phyloP scores from a whole-genome alignment of 2,329 filamentous ascomycete genomes.

The Ascochyta viciae-villosae region DNA sequence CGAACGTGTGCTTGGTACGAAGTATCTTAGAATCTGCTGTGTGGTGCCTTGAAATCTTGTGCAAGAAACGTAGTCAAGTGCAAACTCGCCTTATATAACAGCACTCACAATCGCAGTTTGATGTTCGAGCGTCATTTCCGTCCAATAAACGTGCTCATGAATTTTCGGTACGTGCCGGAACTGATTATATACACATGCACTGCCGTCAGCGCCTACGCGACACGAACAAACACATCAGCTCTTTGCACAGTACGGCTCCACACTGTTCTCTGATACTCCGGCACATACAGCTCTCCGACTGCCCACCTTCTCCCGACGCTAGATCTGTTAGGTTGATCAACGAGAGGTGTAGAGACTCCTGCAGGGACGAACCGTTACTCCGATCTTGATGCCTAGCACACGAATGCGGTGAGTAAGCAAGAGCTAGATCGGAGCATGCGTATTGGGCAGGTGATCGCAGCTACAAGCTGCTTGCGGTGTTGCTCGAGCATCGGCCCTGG shows the following conservation, averaged over 20 bases:
- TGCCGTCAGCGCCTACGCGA: not conserved
- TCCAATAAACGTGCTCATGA: constrained; percentile 1
- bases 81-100: constrained; percentile 2
- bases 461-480: not conserved
- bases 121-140: not conserved
- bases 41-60: not conserved
- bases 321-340: not conserved
- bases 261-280: not conserved
- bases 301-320: constrained; percentile 1
- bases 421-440: not conserved
- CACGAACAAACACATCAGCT: not conserved
- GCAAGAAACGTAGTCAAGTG: not conserved
- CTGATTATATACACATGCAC: not conserved
- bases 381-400: not conserved
- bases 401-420: constrained; percentile 1
- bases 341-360: not conserved
- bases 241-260: no score
- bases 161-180: not conserved
- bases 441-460: constrained; percentile 3
- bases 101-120: not conserved
- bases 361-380: not conserved
- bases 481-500: not conserved
- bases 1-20: not conserved
- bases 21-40: not conserved
- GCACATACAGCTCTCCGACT: not conserved